Evolutionary conservation across 768 basidiomycete genomes (phyloP).

Genomic region (Russula virescens): DNA sequence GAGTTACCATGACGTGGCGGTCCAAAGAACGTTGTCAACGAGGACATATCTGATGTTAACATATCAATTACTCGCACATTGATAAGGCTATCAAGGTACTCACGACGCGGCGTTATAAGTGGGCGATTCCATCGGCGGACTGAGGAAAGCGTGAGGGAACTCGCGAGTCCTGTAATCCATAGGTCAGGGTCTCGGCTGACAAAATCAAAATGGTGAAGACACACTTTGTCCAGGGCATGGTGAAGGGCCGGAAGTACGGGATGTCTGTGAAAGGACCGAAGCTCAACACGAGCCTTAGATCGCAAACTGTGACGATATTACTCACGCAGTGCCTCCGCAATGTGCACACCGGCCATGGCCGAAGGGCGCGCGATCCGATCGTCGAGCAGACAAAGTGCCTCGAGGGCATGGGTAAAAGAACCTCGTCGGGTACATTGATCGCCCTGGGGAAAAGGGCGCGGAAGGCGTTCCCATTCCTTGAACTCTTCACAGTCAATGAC

Average conservation of each 20-base stretch:
- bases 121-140: constrained; percentile 56
- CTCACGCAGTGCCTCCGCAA: constrained; percentile 58
- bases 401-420: constrained; percentile 31
- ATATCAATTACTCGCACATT: not conserved
- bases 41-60: constrained; percentile 43
- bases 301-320: constrained; percentile 9
- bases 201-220: constrained; percentile 13
- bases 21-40: constrained; percentile 65
- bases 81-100: constrained; percentile 25
- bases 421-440: constrained; percentile 40
- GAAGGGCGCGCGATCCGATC: constrained; percentile 61
- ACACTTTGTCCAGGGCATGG: constrained; percentile 57
- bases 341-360: constrained; percentile 67
- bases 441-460: constrained; percentile 38
- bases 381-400: constrained; percentile 58
- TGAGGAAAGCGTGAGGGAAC: constrained; percentile 61
- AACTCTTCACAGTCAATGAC: constrained; percentile 31
- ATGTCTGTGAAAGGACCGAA: constrained; percentile 35
- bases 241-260: constrained; percentile 61
- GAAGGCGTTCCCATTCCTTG: constrained; percentile 31
- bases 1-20: constrained; percentile 57
- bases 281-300: not conserved
- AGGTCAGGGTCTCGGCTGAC: not conserved
- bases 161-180: constrained; percentile 40
- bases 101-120: constrained; percentile 56